Conservation (phyloP, 2,329 filamentous ascomycete genomes). For the Thelonectria discophora region DNA sequence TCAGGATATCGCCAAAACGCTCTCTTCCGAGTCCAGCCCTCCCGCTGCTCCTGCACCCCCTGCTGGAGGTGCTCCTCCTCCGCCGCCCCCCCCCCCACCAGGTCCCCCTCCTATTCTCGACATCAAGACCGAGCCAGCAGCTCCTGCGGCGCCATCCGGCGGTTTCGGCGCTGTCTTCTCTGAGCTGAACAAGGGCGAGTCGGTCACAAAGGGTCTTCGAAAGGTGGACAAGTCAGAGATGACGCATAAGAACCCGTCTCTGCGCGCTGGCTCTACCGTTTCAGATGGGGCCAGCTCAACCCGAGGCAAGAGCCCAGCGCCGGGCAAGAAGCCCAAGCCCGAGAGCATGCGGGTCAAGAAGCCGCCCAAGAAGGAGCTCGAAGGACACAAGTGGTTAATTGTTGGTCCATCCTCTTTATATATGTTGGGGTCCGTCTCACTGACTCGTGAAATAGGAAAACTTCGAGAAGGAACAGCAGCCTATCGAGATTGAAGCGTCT, state of each 20-base stretch:
- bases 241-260: slow-evolving; percentile 96
- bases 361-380: slow-evolving; percentile 79
- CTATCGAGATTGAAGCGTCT: slow-evolving; percentile 82
- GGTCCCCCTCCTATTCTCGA: slow-evolving; percentile 74
- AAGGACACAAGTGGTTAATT: slow-evolving; percentile 93
- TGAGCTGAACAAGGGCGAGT: slow-evolving; percentile 86
- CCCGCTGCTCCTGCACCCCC: slow-evolving; percentile 60
- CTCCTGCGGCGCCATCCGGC: slow-evolving; percentile 48
- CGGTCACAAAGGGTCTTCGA: slow-evolving; percentile 86
- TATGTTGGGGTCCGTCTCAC: slow-evolving; percentile 4
- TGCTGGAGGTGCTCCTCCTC: slow-evolving; percentile 63
- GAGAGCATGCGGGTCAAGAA: slow-evolving; percentile 87
- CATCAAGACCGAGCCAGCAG: slow-evolving; percentile 55
- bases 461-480: slow-evolving; percentile 77
- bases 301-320: slow-evolving; percentile 84
- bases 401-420: slow-evolving; percentile 54
- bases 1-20: slow-evolving; percentile 68
- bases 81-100: slow-evolving; percentile 69
- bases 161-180: slow-evolving; percentile 91
- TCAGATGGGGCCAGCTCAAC: slow-evolving; percentile 63
- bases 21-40: slow-evolving; percentile 53
- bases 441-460: slow-evolving; percentile 71
- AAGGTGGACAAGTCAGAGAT: slow-evolving; percentile 96
- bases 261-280: slow-evolving; percentile 78
- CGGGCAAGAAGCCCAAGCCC: slow-evolving; percentile 86